phyloP scores from a whole-genome alignment of 768 basidiomycete species.

The Wakefieldia striispora region DNA sequence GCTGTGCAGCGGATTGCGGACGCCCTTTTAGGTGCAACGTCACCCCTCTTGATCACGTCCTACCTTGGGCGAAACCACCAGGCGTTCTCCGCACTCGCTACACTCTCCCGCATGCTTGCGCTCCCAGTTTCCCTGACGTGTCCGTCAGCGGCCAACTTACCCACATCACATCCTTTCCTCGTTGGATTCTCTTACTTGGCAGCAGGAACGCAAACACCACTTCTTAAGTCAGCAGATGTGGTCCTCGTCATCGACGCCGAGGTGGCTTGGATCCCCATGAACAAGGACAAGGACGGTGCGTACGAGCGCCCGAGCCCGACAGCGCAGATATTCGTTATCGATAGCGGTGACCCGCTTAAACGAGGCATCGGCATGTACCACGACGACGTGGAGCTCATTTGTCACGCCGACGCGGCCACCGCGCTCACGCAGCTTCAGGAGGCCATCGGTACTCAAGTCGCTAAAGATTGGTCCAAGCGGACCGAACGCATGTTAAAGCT shows the following conservation, averaged over 20 bases:
- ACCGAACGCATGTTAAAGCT: constrained; percentile 17
- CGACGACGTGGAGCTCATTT: constrained; percentile 54
- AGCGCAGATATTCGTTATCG: constrained; percentile 58
- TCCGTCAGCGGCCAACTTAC: constrained; percentile 50
- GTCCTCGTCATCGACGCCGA: constrained; percentile 66
- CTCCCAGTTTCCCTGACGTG: constrained; percentile 55
- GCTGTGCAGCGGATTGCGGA: constrained; percentile 41
- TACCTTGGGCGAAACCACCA: constrained; percentile 54
- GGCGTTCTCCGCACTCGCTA: constrained; percentile 44
- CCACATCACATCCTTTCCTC: constrained; percentile 55
- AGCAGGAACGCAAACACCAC: constrained; percentile 42
- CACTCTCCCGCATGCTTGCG: constrained; percentile 49
- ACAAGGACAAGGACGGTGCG: constrained; percentile 34
- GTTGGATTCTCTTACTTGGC: constrained; percentile 52
- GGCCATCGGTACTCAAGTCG: constrained; percentile 6
- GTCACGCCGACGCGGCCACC: constrained; percentile 51
- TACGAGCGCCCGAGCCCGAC: constrained; percentile 35
- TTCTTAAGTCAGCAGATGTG: constrained; percentile 55
- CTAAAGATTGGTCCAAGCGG: constrained; percentile 12
- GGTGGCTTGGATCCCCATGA: constrained; percentile 60
- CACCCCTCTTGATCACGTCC: constrained; percentile 65
- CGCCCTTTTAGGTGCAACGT: constrained; percentile 48
- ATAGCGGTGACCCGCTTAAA: constrained; percentile 62
- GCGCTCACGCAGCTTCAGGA: constrained; percentile 49
- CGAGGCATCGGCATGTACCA: constrained; percentile 47